Evolutionary conservation across 768 basidiomycete genomes (phyloP), one percentile per base, ranked within the genome.

Genomic region (Amanita muscaria): DNA sequence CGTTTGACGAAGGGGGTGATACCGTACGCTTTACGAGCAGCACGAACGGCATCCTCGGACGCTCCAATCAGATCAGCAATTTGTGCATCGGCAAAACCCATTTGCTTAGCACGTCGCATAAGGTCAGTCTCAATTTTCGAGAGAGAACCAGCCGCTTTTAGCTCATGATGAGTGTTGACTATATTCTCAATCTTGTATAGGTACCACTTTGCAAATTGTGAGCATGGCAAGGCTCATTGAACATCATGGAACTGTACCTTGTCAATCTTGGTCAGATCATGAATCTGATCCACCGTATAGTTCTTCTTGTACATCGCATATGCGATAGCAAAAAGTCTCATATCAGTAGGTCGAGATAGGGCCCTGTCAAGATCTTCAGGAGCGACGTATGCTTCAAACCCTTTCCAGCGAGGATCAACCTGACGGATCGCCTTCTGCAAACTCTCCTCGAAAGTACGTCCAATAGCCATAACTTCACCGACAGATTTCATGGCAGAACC

Each of bases 401-500:
- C 96, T 59, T 86, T 80, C 80, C 89, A 99, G 23, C 88, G 79
- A 22, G 96, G 96, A 62, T 98, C 94, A 29, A 98, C 87, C 70
- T 96, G 91, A 50, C 96, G 85, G 49, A 99, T 87, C 38, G 96
- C 96, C 66, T 99, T 99, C 62, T 98, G 96, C 58, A 99, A 72
- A 57, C 88, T 90, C 63, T 99, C 96, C 65, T 99, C 96, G 55
- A 97, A 99, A 1, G 96, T 99, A 53, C 96, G 85, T 29, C 96
- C 96, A 55, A 99, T 97, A 53, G 94, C 94, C 96, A 99, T 99
- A 59, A 99, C 94, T 64, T 99, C 96, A 44, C 96, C 96, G 44
- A 99, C 96, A 12, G 89, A 92, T 66, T 99, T 99, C 96, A 99
- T 98, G 14, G 94, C 80, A 2, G 93, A 97, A 19, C 94, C 96